Evolutionary conservation across 2,329 filamentous ascomycete species (phyloP).

Genomic region (Colletotrichum falcatum): DNA sequence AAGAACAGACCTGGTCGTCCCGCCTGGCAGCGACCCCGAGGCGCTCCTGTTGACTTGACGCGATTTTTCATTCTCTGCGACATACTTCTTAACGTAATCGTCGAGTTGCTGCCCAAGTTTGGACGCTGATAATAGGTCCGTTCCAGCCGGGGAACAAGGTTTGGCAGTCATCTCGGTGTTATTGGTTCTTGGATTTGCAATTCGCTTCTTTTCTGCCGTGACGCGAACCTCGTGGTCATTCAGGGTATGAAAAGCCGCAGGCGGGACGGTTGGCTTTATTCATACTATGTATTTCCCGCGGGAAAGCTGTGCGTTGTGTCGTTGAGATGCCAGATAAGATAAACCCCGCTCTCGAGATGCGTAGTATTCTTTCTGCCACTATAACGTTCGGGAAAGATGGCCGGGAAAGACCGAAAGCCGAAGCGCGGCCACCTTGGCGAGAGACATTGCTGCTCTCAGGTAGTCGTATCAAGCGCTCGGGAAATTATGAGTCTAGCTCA

Average conservation of each 20-base stretch:
- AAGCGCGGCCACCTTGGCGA: neutral
- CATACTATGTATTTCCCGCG: slow-evolving; percentile 15
- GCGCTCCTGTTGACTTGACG: slow-evolving; percentile 53
- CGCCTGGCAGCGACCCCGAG: slow-evolving; percentile 54
- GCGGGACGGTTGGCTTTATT: no score
- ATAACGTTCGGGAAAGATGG: slow-evolving; percentile 15
- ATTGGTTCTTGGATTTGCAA: neutral
- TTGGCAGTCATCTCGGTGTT: neutral
- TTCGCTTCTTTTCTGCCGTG: neutral
- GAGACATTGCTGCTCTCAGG: neutral
- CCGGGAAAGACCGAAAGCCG: neutral
- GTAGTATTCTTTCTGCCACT: neutral
- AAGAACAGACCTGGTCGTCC: slow-evolving; percentile 60
- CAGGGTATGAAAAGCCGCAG: neutral
- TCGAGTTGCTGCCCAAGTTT: slow-evolving; percentile 9
- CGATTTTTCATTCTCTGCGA: slow-evolving; percentile 52
- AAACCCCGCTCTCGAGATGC: slow-evolving; percentile 36
- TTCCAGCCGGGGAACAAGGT: neutral
- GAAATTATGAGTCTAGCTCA: neutral
- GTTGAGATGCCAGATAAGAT: slow-evolving; percentile 4
- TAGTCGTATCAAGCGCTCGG: neutral
- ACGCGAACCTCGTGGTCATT: neutral
- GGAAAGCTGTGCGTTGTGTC: neutral
- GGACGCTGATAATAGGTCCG: neutral
- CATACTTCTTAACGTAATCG: slow-evolving; percentile 16